Percentiles rank a stretch among this genome's conserved stretches.
Conservation (phyloP, 805 yeast species). For the Candida suzukii region DNA sequence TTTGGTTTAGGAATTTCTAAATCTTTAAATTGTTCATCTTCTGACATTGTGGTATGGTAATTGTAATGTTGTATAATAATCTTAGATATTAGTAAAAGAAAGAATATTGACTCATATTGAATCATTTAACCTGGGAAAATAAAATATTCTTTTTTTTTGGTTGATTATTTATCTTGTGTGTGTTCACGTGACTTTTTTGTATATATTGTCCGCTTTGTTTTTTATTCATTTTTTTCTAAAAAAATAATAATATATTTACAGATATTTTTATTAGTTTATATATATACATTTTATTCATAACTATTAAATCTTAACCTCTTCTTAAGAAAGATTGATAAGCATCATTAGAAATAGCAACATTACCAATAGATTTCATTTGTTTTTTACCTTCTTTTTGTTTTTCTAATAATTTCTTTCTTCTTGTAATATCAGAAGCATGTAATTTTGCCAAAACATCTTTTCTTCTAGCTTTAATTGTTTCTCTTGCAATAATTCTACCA, state of each 20-base stretch:
- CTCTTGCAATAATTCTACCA: conserved; percentile 77
- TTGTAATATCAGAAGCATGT: conserved; percentile 88
- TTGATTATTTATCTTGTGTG: too few species aligned
- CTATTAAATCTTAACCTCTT: conserved; percentile 12
- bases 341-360: conserved; percentile 70
- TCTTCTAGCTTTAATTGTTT: conserved; percentile 86
- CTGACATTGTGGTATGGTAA: too few species aligned
- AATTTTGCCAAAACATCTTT: conserved; percentile 92
- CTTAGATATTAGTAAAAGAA: too few species aligned
- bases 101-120: too few species aligned
- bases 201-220: too few species aligned
- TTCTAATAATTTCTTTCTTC: conserved; percentile 80
- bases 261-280: too few species aligned
- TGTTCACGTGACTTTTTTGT: too few species aligned
- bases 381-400: conserved; percentile 94
- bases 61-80: too few species aligned
- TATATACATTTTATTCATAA: neutral
- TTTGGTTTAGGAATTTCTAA: conserved; percentile 23
- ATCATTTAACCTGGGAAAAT: too few species aligned
- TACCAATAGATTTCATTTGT: conserved; percentile 71
- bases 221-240: too few species aligned
- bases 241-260: too few species aligned
- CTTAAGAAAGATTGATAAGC: conserved; percentile 84
- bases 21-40: neutral
- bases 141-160: too few species aligned